These are phyloP conservation scores for Yarrowia yakushimensis DNA, from an alignment of 805 yeast genomes.

Conservation along the genomic window DNA sequence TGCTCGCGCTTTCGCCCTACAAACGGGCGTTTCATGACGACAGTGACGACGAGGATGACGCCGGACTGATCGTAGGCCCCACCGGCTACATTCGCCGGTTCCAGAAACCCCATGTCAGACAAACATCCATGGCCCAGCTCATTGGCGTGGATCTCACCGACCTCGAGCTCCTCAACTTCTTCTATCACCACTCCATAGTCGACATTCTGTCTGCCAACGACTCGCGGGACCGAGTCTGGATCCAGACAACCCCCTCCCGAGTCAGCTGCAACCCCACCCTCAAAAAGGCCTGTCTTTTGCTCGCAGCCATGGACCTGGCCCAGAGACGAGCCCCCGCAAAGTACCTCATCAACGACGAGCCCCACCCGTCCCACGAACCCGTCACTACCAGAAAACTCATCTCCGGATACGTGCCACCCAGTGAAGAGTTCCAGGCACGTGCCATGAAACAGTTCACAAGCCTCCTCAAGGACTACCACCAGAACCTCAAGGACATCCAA, in stretches of 20 bases:
- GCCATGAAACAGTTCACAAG: background rate
- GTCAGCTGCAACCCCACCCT: background rate
- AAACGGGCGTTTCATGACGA: background rate
- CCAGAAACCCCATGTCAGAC: background rate
- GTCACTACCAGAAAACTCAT: background rate
- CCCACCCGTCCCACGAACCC: background rate
- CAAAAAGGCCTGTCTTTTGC: background rate
- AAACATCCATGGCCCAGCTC: background rate
- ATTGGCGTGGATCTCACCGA: background rate
- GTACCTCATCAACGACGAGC: background rate
- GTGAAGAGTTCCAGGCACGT: background rate
- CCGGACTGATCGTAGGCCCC: background rate
- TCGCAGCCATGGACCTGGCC: background rate
- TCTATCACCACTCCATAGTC: background rate
- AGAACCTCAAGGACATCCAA: background rate
- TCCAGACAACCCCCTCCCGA: background rate
- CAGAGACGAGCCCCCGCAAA: background rate
- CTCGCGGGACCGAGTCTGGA: background rate
- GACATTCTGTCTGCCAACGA: background rate
- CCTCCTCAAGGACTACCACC: background rate
- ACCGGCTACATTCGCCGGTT: background rate
- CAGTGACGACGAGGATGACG: background rate
- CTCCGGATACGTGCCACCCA: background rate
- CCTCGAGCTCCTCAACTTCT: slow-evolving; percentile 4
- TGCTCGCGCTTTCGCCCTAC: background rate